Evolutionary conservation across 2,329 filamentous ascomycete species (phyloP).

Genomic region (Fusarium albidum): DNA sequence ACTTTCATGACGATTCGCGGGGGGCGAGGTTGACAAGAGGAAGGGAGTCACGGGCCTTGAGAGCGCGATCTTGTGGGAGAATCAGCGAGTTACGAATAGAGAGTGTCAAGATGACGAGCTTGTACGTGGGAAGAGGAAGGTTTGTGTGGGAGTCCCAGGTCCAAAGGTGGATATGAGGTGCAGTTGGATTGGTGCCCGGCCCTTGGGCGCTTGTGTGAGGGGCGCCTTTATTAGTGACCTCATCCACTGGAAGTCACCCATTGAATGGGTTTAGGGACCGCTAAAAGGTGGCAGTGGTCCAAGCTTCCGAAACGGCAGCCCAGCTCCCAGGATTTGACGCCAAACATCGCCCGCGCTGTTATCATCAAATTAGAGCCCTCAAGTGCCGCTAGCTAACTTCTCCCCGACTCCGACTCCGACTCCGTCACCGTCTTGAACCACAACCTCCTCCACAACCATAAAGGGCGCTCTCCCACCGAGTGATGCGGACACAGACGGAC

Average conservation of each 20-base stretch:
- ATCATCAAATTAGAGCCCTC: conserved; percentile 37
- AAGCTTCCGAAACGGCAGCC: conserved; percentile 34
- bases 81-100: too few relatives aligned
- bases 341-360: conserved; percentile 39
- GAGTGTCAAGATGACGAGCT: conserved; percentile 30
- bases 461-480: conserved; percentile 22
- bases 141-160: conserved; percentile 10
- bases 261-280: conserved; percentile 24
- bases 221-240: conserved; percentile 37
- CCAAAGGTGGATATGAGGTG: conserved; percentile 1
- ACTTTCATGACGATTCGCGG: conserved; percentile 77
- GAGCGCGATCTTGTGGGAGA: conserved; percentile 4
- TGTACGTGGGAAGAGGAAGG: conserved; percentile 11
- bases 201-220: conserved; percentile 7
- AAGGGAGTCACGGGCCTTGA: conserved; percentile 17
- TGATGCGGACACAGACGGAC: conserved; percentile 37
- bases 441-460: conserved; percentile 12
- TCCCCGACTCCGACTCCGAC: conserved; percentile 34
- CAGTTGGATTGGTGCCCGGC: conserved; percentile 16
- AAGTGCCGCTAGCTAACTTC: conserved; percentile 35
- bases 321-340: conserved; percentile 35
- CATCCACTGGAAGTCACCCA: conserved; percentile 31
- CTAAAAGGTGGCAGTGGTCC: conserved; percentile 33
- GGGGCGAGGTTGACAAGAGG: neutral
- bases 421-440: neutral